Base-by-base conservation (phyloP, 1,284 basidiomycete species). In the Pulveroboletus sp. region DNA sequence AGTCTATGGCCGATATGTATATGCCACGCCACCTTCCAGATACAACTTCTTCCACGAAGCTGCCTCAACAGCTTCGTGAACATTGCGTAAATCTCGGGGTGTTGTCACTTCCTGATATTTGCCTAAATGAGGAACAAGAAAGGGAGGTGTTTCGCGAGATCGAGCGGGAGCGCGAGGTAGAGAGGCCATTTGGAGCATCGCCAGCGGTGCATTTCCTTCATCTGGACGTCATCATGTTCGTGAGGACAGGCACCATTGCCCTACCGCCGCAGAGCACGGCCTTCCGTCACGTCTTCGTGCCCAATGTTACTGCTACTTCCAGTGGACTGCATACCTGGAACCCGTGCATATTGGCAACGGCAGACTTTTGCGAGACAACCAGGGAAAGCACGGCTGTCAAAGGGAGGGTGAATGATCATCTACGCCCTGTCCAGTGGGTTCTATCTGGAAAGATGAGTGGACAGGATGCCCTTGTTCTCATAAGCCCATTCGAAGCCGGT, bases 1-100 rank as follows among this genome's bases (percentile, higher is more conserved):
- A 51, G 25, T 51, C 53, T 10, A 31, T 54, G 20, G 26, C 40
- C 5, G 53, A 43, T n/a, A 31, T 54, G 47, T 54, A 52, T 29
- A 28, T 24, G 26, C 40, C 47, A 24, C 7, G 4, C 14, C 20
- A 35, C 22, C 25, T 29, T 11, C 25, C 25, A 5, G 5, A 29
- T 4, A 15, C 9, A 6, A 10, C 25, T 9, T 2, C 15, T 22
- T 35, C 31, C 10, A 28, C 4, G 18, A 18, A 33, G 6, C 25
- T 29, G 1, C 14, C 44, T 20, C 33, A 10, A 28, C 2, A 50
- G 11, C 51, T 43, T 17, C 52, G 10, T 4, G 31, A 54, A 14
- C 47, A 18, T 11, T 54, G 53, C 10, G 26, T 36, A 43, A 29
- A 28, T 20, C 33, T 54, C 1, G 47, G 46, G 11, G 33, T 38